phyloP scores from a whole-genome alignment of 75 land plant species.

The Gnetum montanum region DNA sequence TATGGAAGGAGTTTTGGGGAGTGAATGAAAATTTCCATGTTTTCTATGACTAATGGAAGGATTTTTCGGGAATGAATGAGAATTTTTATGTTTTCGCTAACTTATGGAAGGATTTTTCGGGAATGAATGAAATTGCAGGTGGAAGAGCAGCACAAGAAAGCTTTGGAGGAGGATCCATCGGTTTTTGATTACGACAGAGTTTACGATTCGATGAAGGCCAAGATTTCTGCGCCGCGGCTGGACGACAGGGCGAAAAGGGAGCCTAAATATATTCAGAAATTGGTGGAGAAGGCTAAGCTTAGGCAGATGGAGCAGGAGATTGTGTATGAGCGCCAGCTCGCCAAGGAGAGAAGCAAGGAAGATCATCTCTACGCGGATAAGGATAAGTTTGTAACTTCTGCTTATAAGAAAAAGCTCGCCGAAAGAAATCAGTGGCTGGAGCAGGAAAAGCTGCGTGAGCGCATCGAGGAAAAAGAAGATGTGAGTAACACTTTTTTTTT shows the following conservation, averaged over 20 bases:
- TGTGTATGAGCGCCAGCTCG: slow-evolving; percentile 75
- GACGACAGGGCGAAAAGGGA: slow-evolving; percentile 50
- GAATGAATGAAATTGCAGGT: slow-evolving; percentile 30
- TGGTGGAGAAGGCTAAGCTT: slow-evolving; percentile 63
- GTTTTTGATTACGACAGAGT: slow-evolving; percentile 92
- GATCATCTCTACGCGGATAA: slow-evolving; percentile 87
- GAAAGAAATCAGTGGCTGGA: slow-evolving; percentile 79
- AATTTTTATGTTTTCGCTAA: too few species aligned
- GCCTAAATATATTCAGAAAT: slow-evolving; percentile 68
- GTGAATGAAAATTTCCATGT: too few species aligned
- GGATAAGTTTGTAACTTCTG: slow-evolving; percentile 90
- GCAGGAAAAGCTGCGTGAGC: slow-evolving; percentile 64
- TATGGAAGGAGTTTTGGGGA: background rate
- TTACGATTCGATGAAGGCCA: slow-evolving; percentile 84
- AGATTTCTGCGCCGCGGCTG: slow-evolving; percentile 27
- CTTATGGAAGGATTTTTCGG: too few species aligned
- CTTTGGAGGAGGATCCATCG: slow-evolving; percentile 79
- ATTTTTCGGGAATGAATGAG: too few species aligned
- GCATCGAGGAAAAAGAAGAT: slow-evolving; percentile 72
- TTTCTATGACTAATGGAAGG: too few species aligned
- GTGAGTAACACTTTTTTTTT: slow-evolving; percentile 54
- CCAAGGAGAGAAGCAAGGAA: slow-evolving; percentile 85
- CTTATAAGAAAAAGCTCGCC: slow-evolving; percentile 86
- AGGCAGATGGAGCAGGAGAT: slow-evolving; percentile 73
- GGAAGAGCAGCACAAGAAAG: slow-evolving; percentile 76